phyloP scores from a whole-genome alignment of 2,329 filamentous ascomycete species.

The Colletotrichum scovillei region DNA sequence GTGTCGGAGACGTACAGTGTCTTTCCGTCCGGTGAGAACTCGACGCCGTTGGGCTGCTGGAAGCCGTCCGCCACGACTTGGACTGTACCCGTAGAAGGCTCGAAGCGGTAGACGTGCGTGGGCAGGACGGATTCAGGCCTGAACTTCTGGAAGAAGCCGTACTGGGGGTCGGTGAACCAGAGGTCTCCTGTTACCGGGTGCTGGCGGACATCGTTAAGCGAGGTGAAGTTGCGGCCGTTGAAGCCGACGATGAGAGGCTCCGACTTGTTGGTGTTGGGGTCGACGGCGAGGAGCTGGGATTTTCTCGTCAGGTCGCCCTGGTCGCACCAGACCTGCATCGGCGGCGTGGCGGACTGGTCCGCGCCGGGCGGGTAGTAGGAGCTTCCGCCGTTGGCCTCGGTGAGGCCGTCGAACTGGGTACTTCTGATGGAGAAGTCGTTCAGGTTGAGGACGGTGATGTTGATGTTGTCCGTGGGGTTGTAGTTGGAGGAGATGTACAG shows the following conservation, averaged over 20 bases:
- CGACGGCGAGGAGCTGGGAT: slow-evolving; percentile 35
- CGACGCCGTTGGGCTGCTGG: slow-evolving; percentile 57
- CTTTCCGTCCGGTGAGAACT: slow-evolving; percentile 57
- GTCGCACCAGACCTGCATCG: slow-evolving; percentile 38
- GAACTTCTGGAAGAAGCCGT: slow-evolving; percentile 60
- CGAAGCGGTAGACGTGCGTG: slow-evolving; percentile 60
- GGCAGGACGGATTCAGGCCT: slow-evolving; percentile 56
- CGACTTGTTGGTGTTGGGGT: slow-evolving; percentile 37
- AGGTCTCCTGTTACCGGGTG: slow-evolving; percentile 52
- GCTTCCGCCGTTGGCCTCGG: slow-evolving; percentile 39
- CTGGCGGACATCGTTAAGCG: slow-evolving; percentile 60
- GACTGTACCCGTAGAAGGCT: slow-evolving; percentile 50
- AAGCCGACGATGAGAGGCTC: slow-evolving; percentile 26
- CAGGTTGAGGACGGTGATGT: slow-evolving; percentile 38
- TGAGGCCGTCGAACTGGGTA: slow-evolving; percentile 37
- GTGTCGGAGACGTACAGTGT: slow-evolving; percentile 59
- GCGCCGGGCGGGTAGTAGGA: slow-evolving; percentile 38
- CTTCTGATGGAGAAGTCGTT: slow-evolving; percentile 36
- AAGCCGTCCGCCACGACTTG: slow-evolving; percentile 60
- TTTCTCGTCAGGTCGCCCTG: slow-evolving; percentile 27
- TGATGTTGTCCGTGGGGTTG: slow-evolving; percentile 30
- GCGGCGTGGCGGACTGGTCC: slow-evolving; percentile 31
- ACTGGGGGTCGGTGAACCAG: slow-evolving; percentile 63
- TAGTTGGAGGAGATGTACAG: slow-evolving; percentile 36
- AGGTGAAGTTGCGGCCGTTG: slow-evolving; percentile 53